phyloP scores from a whole-genome alignment of 1,139 yeast species.

The Lodderomyces orthopsilosis region DNA sequence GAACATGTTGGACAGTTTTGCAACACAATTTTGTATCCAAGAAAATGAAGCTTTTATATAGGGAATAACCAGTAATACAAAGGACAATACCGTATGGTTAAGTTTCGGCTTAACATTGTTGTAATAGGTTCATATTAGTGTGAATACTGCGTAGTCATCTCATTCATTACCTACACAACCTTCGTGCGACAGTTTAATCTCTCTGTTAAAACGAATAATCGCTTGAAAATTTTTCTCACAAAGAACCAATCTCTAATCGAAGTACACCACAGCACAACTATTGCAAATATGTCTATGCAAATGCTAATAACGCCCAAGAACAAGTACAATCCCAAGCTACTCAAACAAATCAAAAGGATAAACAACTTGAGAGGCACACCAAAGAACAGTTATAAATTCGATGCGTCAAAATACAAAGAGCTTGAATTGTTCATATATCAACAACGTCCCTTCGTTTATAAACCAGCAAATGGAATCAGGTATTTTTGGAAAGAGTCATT shows the following conservation, averaged over 20 bases:
- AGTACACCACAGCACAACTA: not conserved
- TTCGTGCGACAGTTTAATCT: not conserved
- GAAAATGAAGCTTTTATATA: not conserved
- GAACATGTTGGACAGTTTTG: conserved; percentile 1
- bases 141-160: too few species aligned
- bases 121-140: too few species aligned
- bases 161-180: too few species aligned
- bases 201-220: not conserved
- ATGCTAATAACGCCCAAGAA: conserved; percentile 3
- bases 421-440: conserved; percentile 23
- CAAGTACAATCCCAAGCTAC: conserved; percentile 10
- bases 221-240: not conserved
- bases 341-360: conserved; percentile 31
- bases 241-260: not conserved
- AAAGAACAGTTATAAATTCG: conserved; percentile 33
- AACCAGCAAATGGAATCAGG: conserved; percentile 37
- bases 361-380: conserved; percentile 40
- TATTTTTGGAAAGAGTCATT: conserved; percentile 70
- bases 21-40: not conserved
- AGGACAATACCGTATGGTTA: too few species aligned
- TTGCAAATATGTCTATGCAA: conserved; percentile 5
- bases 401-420: conserved; percentile 22
- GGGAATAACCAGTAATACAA: too few species aligned
- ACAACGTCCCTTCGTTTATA: conserved; percentile 16
- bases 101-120: too few species aligned